These are phyloP conservation scores for Russula abietina DNA, from an alignment of 768 basidiomycete genomes.

Conservation along the genomic window DNA sequence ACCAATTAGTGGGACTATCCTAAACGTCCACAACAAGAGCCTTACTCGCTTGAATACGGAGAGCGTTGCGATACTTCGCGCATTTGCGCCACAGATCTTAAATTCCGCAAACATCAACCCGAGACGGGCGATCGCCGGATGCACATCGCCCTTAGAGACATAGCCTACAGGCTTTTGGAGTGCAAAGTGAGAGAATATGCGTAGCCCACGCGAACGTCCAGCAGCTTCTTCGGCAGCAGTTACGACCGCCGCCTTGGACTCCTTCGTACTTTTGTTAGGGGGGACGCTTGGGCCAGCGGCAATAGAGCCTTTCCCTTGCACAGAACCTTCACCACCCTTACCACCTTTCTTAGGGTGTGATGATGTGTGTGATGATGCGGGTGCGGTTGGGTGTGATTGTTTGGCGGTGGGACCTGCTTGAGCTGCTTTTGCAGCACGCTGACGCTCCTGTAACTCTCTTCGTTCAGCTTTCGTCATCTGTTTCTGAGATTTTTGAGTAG, in stretches of 20 bases:
- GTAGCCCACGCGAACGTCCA: slow-evolving; percentile 52
- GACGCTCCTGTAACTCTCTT: slow-evolving; percentile 26
- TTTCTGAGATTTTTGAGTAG: slow-evolving; percentile 26
- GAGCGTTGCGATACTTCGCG: slow-evolving; percentile 88
- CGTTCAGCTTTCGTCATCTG: slow-evolving; percentile 34
- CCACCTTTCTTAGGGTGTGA: slow-evolving; percentile 9
- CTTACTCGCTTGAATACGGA: slow-evolving; percentile 86
- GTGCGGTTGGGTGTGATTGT: not conserved
- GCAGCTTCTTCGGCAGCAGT: slow-evolving; percentile 33
- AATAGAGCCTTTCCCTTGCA: slow-evolving; percentile 17
- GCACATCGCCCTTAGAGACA: slow-evolving; percentile 76
- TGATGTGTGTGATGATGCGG: slow-evolving; percentile 1
- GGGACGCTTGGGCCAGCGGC: slow-evolving; percentile 23
- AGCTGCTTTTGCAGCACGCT: slow-evolving; percentile 25
- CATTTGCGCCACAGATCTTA: slow-evolving; percentile 90
- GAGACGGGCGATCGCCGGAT: slow-evolving; percentile 80
- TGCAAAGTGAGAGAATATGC: slow-evolving; percentile 84
- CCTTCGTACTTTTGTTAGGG: slow-evolving; percentile 17
- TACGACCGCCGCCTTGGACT: slow-evolving; percentile 23
- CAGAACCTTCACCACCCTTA: slow-evolving; percentile 22
- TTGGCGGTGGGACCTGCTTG: slow-evolving; percentile 10
- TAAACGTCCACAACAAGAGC: slow-evolving; percentile 22
- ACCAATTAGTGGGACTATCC: slow-evolving; percentile 5
- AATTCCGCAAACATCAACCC: slow-evolving; percentile 90
- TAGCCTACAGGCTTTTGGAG: slow-evolving; percentile 49